Base-by-base conservation (phyloP, 2,329 filamentous ascomycete species). In the Colletotrichum salicis region DNA sequence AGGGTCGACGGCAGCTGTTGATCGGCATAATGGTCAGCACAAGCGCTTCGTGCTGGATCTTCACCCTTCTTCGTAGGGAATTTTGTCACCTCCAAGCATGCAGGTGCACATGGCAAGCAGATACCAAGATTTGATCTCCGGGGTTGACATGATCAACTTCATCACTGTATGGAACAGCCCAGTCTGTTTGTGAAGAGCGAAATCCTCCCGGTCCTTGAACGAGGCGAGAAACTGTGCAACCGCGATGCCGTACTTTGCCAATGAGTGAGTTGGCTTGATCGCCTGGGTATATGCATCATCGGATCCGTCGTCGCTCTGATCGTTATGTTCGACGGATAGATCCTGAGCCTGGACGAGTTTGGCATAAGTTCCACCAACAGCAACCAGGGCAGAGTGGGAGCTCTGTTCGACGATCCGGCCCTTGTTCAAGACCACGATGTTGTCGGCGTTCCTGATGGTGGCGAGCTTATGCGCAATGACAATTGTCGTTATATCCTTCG, bases 331-430 rank as follows among this genome's bases (percentile, higher is more conserved):
- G 41, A 60, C 61, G 4, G 29, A 37, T 1, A 79, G 74, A 11
- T 79, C 70, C 58, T 79, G 77, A 4, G 77, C 76, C 4, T 72
- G 71, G 12, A 78, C 77, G 1, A 79, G 73, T 3, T 71, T 63
- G 3, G 76, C 73, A 24, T 79, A 79, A 24, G 73, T 59, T 1
- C 74, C 60, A 1, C 72, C 33, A 1, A 35, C n/a, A 7, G 57
- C 57, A 12, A 78, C 45, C 1, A 78, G 73, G 22, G 74, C 73
- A 84, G 77, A 11, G 90, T 89, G 59, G n/a, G n/a, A n/a, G n/a
- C n/a, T n/a, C n/a, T n/a, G n/a, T n/a, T n/a, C n/a, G n/a, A n/a
- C n/a, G n/a, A n/a, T n/a, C n/a, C n/a, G n/a, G n/a, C n/a, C n/a
- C n/a, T n/a, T n/a, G n/a, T n/a, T n/a, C n/a, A n/a, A n/a, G n/a